Percentiles rank a stretch among this genome's conserved stretches.
phyloP scores from a whole-genome alignment of 2,329 filamentous ascomycete species.

The Fusarium continuum region DNA sequence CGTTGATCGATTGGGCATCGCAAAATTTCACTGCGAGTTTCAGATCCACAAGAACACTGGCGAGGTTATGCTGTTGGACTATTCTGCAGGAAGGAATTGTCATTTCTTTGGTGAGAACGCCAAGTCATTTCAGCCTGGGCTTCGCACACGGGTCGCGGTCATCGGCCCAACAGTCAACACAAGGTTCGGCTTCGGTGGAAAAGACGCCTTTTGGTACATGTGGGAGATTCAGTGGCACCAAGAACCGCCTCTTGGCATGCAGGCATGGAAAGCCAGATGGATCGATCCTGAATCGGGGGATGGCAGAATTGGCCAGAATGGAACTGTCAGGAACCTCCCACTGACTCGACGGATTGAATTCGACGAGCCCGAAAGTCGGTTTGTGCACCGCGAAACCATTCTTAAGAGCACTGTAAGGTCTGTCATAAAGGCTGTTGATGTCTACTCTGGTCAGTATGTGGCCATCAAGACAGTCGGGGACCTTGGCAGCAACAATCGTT shows the following conservation, averaged over 20 bases:
- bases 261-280: neutral
- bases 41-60: neutral
- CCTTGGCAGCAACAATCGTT: too few relatives aligned
- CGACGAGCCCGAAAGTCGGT: neutral
- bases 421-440: neutral
- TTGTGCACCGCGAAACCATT: neutral
- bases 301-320: neutral
- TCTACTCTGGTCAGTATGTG: neutral
- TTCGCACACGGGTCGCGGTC: neutral
- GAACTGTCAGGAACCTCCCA: neutral
- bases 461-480: neutral
- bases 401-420: neutral
- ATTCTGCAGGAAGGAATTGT: neutral
- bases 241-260: neutral
- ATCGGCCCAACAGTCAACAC: neutral
- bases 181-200: neutral
- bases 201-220: neutral
- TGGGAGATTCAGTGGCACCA: neutral
- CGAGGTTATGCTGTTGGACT: neutral
- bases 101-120: neutral
- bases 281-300: too few relatives aligned
- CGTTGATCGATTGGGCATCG: neutral
- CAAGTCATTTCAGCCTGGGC: neutral
- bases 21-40: neutral
- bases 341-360: neutral